A percentile compares a stretch with the other conserved stretches of the same genome.
Conservation (phyloP, 352 stramenopile genomes). For the Phytopythium litorale region DNA sequence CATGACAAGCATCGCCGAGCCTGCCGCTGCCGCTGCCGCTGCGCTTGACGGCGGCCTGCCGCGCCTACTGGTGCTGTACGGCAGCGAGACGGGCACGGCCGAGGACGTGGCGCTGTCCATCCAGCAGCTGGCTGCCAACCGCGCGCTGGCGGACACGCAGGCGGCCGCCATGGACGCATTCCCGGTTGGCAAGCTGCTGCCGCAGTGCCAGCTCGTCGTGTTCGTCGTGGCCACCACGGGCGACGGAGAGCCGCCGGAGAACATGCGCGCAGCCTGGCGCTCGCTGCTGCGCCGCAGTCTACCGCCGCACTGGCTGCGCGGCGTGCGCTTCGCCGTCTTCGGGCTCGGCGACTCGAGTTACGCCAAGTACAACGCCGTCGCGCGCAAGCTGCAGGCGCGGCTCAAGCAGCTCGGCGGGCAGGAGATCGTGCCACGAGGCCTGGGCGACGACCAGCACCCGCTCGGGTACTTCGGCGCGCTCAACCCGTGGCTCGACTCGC, state of each 20-base stretch:
- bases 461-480: slow-evolving; percentile 83
- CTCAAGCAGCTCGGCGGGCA: slow-evolving; percentile 83
- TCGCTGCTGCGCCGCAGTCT: slow-evolving; percentile 86
- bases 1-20: background rate
- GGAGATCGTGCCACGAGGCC: slow-evolving; percentile 67
- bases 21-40: background rate
- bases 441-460: slow-evolving; percentile 89
- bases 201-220: slow-evolving; percentile 59
- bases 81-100: slow-evolving; percentile 86
- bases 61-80: slow-evolving; percentile 86
- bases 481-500: slow-evolving; percentile 74
- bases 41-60: slow-evolving; percentile 11
- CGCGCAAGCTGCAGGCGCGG: slow-evolving; percentile 75
- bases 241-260: slow-evolving; percentile 89
- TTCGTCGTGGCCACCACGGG: slow-evolving; percentile 91
- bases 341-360: slow-evolving; percentile 92
- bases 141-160: slow-evolving; percentile 52
- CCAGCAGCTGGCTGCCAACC: slow-evolving; percentile 54
- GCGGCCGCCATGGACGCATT: slow-evolving; percentile 68
- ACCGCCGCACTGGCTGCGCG: slow-evolving; percentile 49
- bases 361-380: slow-evolving; percentile 91
- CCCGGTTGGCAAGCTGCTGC: slow-evolving; percentile 42
- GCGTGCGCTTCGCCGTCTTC: slow-evolving; percentile 85
- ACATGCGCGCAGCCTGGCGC: slow-evolving; percentile 87
- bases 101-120: slow-evolving; percentile 86